A percentile compares a stretch with the other conserved stretches of the same genome.
These are phyloP conservation scores for Leccinum subgranulosum DNA, from an alignment of 768 basidiomycete genomes.

Conservation along the genomic window DNA sequence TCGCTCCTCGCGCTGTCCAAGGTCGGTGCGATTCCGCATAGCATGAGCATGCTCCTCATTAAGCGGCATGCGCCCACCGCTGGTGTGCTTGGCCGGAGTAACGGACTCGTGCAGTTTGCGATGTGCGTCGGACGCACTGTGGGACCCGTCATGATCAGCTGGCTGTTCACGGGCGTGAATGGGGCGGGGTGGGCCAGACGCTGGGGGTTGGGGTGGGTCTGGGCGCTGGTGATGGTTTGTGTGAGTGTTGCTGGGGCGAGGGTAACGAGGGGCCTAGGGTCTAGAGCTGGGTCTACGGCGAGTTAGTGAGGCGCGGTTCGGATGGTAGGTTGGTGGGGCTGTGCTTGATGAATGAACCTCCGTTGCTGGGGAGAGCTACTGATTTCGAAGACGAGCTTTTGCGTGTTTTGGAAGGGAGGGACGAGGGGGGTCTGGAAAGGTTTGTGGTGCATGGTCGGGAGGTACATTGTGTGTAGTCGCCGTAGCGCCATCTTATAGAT, in stretches of 20 bases:
- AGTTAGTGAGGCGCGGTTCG: not conserved
- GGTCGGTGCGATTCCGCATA: not conserved
- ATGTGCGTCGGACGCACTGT: slow-evolving; percentile 54
- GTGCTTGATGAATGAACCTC: not conserved
- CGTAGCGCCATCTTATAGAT: too few relatives aligned
- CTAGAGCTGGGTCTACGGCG: not conserved
- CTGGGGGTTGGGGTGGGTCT: slow-evolving; percentile 4
- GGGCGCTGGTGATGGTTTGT: slow-evolving; percentile 9
- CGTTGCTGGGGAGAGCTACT: not conserved
- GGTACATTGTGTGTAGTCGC: not conserved
- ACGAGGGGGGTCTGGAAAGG: not conserved
- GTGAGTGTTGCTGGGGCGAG: slow-evolving; percentile 8
- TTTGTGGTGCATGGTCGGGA: not conserved
- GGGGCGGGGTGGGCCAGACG: slow-evolving; percentile 7
- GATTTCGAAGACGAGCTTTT: not conserved
- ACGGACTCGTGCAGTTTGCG: slow-evolving; percentile 55
- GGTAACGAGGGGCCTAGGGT: not conserved
- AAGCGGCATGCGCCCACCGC: not conserved
- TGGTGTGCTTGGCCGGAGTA: slow-evolving; percentile 51
- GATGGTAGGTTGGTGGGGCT: not conserved
- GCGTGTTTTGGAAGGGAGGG: not conserved
- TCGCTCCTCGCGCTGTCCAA: not conserved
- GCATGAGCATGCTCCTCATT: not conserved
- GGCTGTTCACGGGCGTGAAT: slow-evolving; percentile 12
- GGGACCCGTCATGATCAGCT: slow-evolving; percentile 40